Percentiles rank a stretch among this genome's conserved stretches.
These are phyloP conservation scores for Vicia sativa DNA, from an alignment of 306 rosid genomes.

Conservation along the genomic window DNA sequence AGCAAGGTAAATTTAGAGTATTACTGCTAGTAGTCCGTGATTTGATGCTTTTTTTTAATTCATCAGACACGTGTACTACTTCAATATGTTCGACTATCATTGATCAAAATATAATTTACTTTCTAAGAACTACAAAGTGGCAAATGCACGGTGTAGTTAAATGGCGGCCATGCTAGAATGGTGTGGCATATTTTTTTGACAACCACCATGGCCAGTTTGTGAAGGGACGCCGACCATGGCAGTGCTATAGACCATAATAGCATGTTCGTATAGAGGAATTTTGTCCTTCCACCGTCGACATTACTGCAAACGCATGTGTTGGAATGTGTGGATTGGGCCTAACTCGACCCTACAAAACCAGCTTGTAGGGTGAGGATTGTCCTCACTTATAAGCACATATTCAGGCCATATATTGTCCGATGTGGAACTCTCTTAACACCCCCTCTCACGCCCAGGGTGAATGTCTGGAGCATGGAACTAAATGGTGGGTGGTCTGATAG, in stretches of 20 bases:
- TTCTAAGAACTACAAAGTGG: not conserved
- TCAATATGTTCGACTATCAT: slow-evolving; percentile 14
- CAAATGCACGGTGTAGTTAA: not conserved
- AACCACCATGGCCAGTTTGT: not conserved
- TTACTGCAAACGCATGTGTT: not conserved
- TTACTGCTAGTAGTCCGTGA: not conserved
- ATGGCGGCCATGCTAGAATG: not conserved
- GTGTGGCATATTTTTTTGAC: not conserved
- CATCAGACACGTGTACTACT: slow-evolving; percentile 14
- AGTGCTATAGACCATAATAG: not conserved
- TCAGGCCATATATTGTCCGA: too few species aligned
- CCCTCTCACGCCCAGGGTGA: too few species aligned
- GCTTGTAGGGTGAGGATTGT: too few species aligned
- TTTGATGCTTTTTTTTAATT: slow-evolving; percentile 15
- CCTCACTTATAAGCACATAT: too few species aligned
- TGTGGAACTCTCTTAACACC: too few species aligned
- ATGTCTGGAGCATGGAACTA: too few species aligned
- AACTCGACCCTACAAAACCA: too few species aligned
- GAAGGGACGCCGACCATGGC: not conserved
- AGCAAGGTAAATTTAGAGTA: slow-evolving; percentile 22
- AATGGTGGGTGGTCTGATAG: too few species aligned
- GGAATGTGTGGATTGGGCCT: too few species aligned
- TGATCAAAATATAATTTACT: not conserved
- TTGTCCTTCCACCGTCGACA: not conserved
- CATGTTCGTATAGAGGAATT: not conserved